Percentiles rank a stretch among this genome's conserved stretches.
Conservation (phyloP, 495 filamentous ascomycete species). For the Podospora anserina region DNA sequence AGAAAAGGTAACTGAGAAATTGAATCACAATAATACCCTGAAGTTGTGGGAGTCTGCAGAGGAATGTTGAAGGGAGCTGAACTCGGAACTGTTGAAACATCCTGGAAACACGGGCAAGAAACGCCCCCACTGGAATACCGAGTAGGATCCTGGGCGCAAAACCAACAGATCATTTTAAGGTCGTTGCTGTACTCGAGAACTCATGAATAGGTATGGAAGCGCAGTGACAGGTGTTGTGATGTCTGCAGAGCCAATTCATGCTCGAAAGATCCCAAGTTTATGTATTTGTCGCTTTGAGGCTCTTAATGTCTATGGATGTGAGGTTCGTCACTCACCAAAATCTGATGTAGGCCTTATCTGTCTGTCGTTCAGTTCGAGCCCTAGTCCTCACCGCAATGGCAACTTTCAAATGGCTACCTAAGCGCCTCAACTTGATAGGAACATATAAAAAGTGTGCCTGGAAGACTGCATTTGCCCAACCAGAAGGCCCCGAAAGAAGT, state of each 20-base stretch:
- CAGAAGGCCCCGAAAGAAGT: background rate
- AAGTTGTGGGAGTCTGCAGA: background rate
- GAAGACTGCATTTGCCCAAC: background rate
- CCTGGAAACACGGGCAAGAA: background rate
- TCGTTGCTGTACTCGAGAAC: background rate
- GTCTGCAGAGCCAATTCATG: background rate
- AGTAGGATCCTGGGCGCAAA: background rate
- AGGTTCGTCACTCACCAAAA: no score
- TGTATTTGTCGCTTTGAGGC: background rate
- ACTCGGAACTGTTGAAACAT: background rate
- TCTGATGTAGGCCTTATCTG: background rate
- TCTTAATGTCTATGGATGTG: background rate
- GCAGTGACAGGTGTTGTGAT: background rate
- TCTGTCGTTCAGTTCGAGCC: no score
- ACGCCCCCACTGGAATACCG: background rate
- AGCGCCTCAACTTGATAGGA: background rate
- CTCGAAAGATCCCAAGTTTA: background rate
- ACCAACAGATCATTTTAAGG: background rate
- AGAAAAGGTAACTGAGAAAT: background rate
- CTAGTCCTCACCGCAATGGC: background rate
- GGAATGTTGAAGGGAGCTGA: no score
- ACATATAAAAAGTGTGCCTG: background rate
- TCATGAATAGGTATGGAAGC: background rate
- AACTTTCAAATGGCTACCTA: background rate
- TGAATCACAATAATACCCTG: background rate